Evolutionary conservation across 192 early-diverging fungal species (phyloP).

Genomic region (Phycomyces blakesleeanus): DNA sequence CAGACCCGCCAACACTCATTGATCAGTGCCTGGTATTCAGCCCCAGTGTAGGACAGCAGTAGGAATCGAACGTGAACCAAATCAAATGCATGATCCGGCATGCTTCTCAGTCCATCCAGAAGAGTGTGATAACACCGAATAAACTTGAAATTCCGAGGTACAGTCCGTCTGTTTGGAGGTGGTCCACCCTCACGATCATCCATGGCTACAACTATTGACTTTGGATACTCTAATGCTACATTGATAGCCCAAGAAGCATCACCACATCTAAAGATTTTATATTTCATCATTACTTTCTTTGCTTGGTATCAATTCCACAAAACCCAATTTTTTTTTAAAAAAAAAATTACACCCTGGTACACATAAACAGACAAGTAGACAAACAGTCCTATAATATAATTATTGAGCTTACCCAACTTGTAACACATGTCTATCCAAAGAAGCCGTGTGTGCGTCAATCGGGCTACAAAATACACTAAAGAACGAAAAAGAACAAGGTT

Average conservation of each 20-base stretch:
- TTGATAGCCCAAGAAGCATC: conserved; percentile 18
- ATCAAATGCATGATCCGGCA: conserved; percentile 23
- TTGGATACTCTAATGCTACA: not conserved
- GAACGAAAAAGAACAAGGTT: not conserved
- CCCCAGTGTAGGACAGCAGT: conserved; percentile 9
- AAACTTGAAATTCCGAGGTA: conserved; percentile 17
- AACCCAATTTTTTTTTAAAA: too few relatives aligned
- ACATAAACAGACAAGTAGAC: not conserved
- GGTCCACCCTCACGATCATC: conserved; percentile 17
- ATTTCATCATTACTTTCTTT: too few relatives aligned
- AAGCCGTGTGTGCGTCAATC: not conserved
- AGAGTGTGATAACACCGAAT: conserved; percentile 16
- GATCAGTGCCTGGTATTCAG: conserved; percentile 8
- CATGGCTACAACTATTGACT: conserved; percentile 15
- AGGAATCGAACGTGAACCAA: conserved; percentile 18
- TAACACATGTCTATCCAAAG: conserved; percentile 14
- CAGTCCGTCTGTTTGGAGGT: not conserved
- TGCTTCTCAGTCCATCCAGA: conserved; percentile 3
- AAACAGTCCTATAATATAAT: too few relatives aligned
- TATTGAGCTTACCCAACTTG: conserved; percentile 21
- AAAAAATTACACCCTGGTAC: too few relatives aligned
- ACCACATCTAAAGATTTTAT: conserved; percentile 19
- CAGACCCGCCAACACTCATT: conserved; percentile 22
- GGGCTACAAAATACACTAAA: conserved; percentile 17
- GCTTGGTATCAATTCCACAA: too few relatives aligned